Base-by-base conservation (phyloP, 2,329 filamentous ascomycete genomes). In the Paracoccidioides brasiliensis region DNA sequence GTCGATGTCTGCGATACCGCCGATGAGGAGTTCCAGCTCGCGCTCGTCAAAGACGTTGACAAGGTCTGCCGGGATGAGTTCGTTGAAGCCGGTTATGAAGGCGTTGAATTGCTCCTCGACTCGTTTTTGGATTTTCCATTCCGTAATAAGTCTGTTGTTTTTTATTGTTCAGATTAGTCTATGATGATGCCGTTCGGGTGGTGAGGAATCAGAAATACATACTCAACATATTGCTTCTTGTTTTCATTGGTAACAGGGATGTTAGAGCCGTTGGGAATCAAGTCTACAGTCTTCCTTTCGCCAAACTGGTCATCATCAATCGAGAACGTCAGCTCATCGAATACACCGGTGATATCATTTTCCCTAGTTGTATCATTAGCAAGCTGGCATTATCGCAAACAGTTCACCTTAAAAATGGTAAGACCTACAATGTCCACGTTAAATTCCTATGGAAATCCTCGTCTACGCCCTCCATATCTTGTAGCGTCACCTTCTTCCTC, bases 11-110 rank as follows among this genome's bases (percentile, higher is more conserved):
- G 93, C 93, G 64, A 98, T 98, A 79, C 93, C 93, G 62, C 93
- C 93, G 67, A 98, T 97, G 63, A 98, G 80, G 63, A 98, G 76
- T 73, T 98, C 93, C 50, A 98, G 78, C 73, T 98, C 93, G 65
- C 93, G 87, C 77, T 98, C 93, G 67, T 98, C 93, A 66, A 98
- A 98, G 43, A 98, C 93, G 65, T 96, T 97, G 72, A 98, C 90
- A 52, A 98, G 80, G 67, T 98, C 93, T 55, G 90, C 84, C 2
- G 93, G 93, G 58, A 98, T 97, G 41, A 98, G 81, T 76, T 98
- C 93, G 68, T 97, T 89, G 79, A 98, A 98, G 3, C 93, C 93
- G 58, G 89, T 85, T 69, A 95, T 91, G 75, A 98, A 98, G 14
- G 93, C 91, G 67, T 95, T 88, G 79, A 98, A 98, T 70, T 98